phyloP scores from a whole-genome alignment of 192 early-diverging fungal species.

The Linnemannia exigua region DNA sequence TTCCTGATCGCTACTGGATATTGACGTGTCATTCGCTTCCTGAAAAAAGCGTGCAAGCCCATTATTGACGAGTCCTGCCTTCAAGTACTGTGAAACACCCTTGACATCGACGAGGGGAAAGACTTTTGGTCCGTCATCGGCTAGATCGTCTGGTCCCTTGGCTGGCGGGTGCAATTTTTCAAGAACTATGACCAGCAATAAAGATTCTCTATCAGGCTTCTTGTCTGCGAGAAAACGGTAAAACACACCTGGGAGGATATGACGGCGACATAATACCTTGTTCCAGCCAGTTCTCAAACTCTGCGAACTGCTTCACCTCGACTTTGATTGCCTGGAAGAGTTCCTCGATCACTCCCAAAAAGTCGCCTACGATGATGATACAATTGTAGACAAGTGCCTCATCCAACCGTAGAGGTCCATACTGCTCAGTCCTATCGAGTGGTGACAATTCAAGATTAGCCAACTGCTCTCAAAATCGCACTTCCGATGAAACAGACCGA shows the following conservation, averaged over 20 bases:
- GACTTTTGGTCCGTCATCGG: conserved; percentile 10
- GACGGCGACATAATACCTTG: conserved; percentile 14
- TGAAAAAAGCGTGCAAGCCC: conserved; percentile 17
- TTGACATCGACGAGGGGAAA: conserved; percentile 32
- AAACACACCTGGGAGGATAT: too few species aligned
- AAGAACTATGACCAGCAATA: conserved; percentile 7
- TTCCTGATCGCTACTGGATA: not conserved
- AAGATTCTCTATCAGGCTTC: not conserved
- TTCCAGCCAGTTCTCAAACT: conserved; percentile 52
- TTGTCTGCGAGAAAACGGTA: not conserved
- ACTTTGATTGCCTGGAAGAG: conserved; percentile 36
- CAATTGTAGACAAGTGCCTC: conserved; percentile 24
- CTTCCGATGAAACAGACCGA: not conserved
- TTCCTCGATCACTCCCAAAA: conserved; percentile 28
- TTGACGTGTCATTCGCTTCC: not conserved
- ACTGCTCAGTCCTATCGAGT: conserved; percentile 27
- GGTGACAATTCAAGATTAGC: not conserved
- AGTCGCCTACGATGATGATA: conserved; percentile 39
- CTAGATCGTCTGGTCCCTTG: conserved; percentile 19
- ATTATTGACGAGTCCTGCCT: conserved; percentile 15
- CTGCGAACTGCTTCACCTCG: conserved; percentile 38
- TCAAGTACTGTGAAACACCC: conserved; percentile 20
- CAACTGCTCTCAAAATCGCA: not conserved
- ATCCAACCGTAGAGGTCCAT: conserved; percentile 12
- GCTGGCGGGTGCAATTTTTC: conserved; percentile 25